Evolutionary conservation across 768 basidiomycete species (phyloP), one percentile per base, ranked within the genome.

Genomic region (Clathrus columnatus): DNA sequence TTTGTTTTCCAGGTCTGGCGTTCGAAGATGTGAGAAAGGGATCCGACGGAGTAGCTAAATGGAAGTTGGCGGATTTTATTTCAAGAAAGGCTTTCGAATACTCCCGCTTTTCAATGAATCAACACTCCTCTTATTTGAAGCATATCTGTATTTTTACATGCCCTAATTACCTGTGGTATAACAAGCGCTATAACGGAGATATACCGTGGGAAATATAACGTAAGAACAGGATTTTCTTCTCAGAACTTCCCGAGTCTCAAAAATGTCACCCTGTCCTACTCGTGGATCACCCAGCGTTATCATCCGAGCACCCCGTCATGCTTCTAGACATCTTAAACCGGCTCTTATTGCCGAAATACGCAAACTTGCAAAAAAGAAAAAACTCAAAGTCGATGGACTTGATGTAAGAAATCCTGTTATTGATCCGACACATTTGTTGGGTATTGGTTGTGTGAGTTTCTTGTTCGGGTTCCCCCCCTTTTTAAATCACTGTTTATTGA

Each of bases 221-320:
- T n/a, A 36, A n/a, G 41, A 20, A 42, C 14, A 42, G 14, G 41
- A 42, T 11, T 28, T 14, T 18, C 46, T 47, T 23, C 21, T 47
- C 11, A 10, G 20, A 11, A 20, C 21, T 11, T 47, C 46, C 16
- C 11, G 18, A 14, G 10, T 47, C 21, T 4, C 46, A 23, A 28
- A 23, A 47, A 47, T 47, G 46, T 47, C 46, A 47, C 46, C 46
- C 20, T 47, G 46, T 47, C 46, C 42, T 44, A 20, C 43, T 45
- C 54, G 54, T 27, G 30, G 27, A 48, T 23, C 54, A 27, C 44
- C 54, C 45, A 55, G 46, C 30, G 16, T 55, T 23, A 45, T 55
- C 54, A 47, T 55, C 20, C 54, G 54, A 26, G 30, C 54, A 20
- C 54, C 54, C 48, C 54, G 54, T 46, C 30, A 55, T 36, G 54